Base-by-base conservation (phyloP, 768 basidiomycete genomes). In the Boletus barrowsii region DNA sequence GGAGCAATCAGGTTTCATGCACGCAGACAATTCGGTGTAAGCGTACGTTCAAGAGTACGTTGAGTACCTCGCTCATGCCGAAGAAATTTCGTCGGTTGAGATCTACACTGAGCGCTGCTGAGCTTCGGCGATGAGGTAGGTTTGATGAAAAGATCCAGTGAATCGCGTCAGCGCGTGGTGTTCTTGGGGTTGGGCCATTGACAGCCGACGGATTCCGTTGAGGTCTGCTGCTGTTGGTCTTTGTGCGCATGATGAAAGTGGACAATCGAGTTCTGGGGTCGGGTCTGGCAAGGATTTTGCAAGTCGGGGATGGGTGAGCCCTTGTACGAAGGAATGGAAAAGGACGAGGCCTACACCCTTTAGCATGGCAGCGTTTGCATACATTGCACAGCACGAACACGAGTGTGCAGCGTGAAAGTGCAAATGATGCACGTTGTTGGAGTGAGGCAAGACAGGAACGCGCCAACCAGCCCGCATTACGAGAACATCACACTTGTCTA, bases 121-220 rank as follows among this genome's bases (percentile, higher is more conserved):
- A 78, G 58, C 85, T 77, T 61, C 80, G 75, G 41, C 85, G 80
- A 60, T 69, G 67, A 48, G 87, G 85, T 46, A 89, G 82, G 68
- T 87, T 88, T 59, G 80, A 84, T 60, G 86, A 79, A 68, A 88
- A 88, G 51, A 89, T 75, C 87, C 87, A 89, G 57, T 88, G 86
- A 47, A 87, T 69, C 53, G 83, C 76, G 53, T 66, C 66, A 66
- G 63, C 32, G 59, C 71, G 69, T 53, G 61, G 66, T 43, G 71
- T 37, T 56, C 71, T 68, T 51, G 69, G 51, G 45, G 39, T 63
- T 45, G 69, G 24, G 42, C 66, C 54, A 22, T 22, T 22, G 22
- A 22, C 22, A 45, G 57, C 36, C 1, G 71, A 57, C 13, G 64
- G 44, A 41, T 62, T 61, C 36, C 66, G 64, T 32, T 67, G 71